These are phyloP conservation scores for Tetracladium setigerum DNA, from an alignment of 495 filamentous ascomycete genomes.

Conservation along the genomic window DNA sequence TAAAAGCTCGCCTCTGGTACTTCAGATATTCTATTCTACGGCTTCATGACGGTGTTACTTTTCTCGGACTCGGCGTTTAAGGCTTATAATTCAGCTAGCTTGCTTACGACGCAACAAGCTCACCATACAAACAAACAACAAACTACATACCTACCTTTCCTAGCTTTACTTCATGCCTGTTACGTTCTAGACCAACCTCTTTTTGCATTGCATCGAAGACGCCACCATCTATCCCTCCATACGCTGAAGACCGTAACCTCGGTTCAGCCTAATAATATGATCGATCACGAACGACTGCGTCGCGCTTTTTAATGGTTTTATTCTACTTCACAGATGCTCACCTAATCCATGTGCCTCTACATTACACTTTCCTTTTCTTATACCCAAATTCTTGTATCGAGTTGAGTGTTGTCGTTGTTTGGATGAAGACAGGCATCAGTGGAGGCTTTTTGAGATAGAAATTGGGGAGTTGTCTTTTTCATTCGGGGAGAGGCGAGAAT, in stretches of 20 bases:
- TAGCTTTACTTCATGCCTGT: conserved; percentile 12
- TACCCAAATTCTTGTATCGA: conserved; percentile 22
- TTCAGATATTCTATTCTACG: conserved; percentile 3
- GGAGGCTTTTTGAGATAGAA: background rate
- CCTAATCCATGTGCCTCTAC: background rate
- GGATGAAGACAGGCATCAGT: conserved; percentile 2
- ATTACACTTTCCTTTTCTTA: conserved; percentile 18
- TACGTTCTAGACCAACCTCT: conserved; percentile 20
- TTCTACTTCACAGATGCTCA: background rate
- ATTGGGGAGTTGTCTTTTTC: background rate
- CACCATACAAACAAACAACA: background rate
- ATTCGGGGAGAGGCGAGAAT: background rate
- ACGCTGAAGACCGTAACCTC: conserved; percentile 5
- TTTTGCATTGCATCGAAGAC: conserved; percentile 11
- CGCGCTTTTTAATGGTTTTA: conserved; percentile 4
- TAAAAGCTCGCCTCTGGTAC: background rate
- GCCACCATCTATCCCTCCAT: conserved; percentile 1
- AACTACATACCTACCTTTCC: conserved; percentile 2
- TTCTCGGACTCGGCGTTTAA: conserved; percentile 16
- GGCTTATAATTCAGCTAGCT: background rate
- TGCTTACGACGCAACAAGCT: too few relatives aligned
- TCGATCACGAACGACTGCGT: conserved; percentile 9
- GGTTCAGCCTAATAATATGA: conserved; percentile 6
- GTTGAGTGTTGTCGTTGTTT: conserved; percentile 2
- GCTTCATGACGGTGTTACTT: conserved; percentile 21